phyloP scores from a whole-genome alignment of 2,329 filamentous ascomycete genomes.

The Fusarium sp. region DNA sequence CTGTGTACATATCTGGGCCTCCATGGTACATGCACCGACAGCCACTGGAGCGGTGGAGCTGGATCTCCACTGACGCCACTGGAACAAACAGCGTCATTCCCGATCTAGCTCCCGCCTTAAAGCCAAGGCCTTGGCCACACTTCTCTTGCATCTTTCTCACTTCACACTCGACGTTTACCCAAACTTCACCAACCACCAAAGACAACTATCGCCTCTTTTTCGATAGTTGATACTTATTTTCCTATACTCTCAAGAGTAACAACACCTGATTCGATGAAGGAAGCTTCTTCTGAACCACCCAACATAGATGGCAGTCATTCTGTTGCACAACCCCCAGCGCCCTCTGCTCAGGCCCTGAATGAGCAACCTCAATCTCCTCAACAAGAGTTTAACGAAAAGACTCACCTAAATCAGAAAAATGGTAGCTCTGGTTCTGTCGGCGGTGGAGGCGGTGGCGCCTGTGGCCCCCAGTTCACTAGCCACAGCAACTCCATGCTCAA shows the following conservation, averaged over 20 bases:
- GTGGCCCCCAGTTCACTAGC: conserved; percentile 34
- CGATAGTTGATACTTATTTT: conserved; percentile 17
- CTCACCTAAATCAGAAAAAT: conserved; percentile 15
- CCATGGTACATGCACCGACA: not conserved
- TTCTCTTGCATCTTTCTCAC: conserved; percentile 12
- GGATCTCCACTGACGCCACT: conserved; percentile 36
- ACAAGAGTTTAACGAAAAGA: conserved; percentile 29
- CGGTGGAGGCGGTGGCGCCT: conserved; percentile 34
- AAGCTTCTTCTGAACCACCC: conserved; percentile 66
- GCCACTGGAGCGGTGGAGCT: conserved; percentile 13
- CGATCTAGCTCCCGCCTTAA: conserved; percentile 36
- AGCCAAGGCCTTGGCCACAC: conserved; percentile 43
- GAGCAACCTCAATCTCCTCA: conserved; percentile 13
- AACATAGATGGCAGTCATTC: conserved; percentile 69
- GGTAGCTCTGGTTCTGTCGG: conserved; percentile 12
- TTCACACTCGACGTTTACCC: conserved; percentile 21
- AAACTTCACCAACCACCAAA: conserved; percentile 40
- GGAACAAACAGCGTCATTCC: conserved; percentile 30
- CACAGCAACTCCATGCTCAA: conserved; percentile 45
- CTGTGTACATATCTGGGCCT: no score
- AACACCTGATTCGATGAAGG: conserved; percentile 70
- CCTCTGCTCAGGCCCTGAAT: conserved; percentile 49
- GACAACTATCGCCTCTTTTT: conserved; percentile 19
- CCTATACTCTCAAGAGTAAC: conserved; percentile 12
- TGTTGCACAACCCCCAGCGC: conserved; percentile 66